Conservation (phyloP, 495 filamentous ascomycete species). For the Schizothecium vesticola region DNA sequence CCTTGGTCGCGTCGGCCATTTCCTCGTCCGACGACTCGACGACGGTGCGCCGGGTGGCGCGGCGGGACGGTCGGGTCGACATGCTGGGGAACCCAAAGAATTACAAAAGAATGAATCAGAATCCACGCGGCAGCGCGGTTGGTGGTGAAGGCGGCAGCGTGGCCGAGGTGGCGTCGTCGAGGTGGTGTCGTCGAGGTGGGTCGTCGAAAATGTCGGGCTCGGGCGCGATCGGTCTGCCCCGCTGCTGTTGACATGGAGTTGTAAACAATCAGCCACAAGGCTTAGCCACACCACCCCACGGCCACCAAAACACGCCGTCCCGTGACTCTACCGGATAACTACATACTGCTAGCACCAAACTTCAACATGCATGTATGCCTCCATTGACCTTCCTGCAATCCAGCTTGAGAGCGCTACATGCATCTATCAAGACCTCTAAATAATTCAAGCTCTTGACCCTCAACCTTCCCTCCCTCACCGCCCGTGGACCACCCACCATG, state of each 20-base stretch:
- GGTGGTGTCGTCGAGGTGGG: neutral
- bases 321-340: neutral
- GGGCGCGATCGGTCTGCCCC: slow-evolving; percentile 14
- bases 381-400: no score
- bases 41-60: slow-evolving; percentile 63
- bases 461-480: neutral
- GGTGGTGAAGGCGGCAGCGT: neutral
- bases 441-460: neutral
- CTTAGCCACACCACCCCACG: slow-evolving; percentile 14
- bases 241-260: slow-evolving; percentile 26
- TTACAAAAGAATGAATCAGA: neutral
- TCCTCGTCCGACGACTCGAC: slow-evolving; percentile 75
- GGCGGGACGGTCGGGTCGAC: slow-evolving; percentile 68
- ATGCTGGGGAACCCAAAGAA: slow-evolving; percentile 33
- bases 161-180: neutral
- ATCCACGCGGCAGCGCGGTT: neutral
- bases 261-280: slow-evolving; percentile 34
- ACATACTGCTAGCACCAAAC: neutral
- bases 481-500: slow-evolving; percentile 19
- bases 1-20: slow-evolving; percentile 50
- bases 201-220: slow-evolving; percentile 13
- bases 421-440: no score
- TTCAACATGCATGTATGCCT: no score
- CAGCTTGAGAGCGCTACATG: no score
- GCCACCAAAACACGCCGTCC: slow-evolving; percentile 1